Conservation (phyloP, 2,329 filamentous ascomycete genomes). For the Zymoseptoria passerinii region DNA sequence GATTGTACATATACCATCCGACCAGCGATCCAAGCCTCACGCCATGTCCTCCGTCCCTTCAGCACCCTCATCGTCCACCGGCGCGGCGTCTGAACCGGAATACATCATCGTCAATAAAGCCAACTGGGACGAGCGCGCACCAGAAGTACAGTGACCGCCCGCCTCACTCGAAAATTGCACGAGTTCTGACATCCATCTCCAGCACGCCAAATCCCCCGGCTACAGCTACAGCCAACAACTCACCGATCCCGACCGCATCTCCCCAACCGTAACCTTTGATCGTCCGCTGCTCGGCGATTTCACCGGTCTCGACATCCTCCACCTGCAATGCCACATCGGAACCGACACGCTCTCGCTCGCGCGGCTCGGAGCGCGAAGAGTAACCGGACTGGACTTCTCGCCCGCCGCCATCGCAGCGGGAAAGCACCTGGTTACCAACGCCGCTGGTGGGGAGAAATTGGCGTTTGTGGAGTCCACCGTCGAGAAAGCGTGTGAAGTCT, state of each 20-base stretch:
- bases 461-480: constrained; percentile 11
- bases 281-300: constrained; percentile 11
- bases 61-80: no score
- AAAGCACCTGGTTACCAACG: constrained; percentile 7
- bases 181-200: neutral
- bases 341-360: constrained; percentile 20
- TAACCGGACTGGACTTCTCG: constrained; percentile 17
- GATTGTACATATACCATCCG: no score
- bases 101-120: constrained; percentile 14
- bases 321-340: constrained; percentile 20
- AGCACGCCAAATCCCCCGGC: constrained; percentile 14
- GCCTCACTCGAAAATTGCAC: neutral
- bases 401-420: constrained; percentile 10
- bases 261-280: constrained; percentile 15
- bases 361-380: constrained; percentile 12
- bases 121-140: constrained; percentile 18
- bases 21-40: no score
- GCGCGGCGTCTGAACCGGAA: no score
- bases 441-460: constrained; percentile 10
- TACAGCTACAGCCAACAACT: constrained; percentile 8
- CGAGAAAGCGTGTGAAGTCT: constrained; percentile 7
- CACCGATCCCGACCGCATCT: constrained; percentile 8
- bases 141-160: constrained; percentile 5
- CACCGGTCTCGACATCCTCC: constrained; percentile 5
- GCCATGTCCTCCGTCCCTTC: no score